Evolutionary conservation across 75 land plant genomes (phyloP).

Genomic region (Pinus albicaulis): DNA sequence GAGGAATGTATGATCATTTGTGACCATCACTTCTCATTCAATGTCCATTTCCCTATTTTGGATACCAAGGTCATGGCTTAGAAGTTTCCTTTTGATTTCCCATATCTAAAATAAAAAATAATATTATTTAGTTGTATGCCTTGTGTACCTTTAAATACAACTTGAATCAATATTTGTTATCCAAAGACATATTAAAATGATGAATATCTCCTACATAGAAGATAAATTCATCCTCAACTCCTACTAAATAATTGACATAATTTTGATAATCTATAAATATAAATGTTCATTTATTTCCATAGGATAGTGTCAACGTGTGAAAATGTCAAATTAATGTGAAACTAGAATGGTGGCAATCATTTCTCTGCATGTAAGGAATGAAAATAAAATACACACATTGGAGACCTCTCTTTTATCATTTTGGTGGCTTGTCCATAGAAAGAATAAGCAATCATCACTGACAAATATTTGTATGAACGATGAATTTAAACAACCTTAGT

Average conservation of each 20-base stretch:
- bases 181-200: background rate
- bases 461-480: background rate
- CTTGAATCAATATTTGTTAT: too few relatives aligned
- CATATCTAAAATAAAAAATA: too few relatives aligned
- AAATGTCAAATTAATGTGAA: background rate
- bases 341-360: background rate
- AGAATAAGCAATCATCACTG: background rate
- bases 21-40: too few relatives aligned
- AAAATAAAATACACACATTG: constrained; percentile 4
- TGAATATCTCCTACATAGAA: background rate
- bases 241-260: background rate
- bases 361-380: background rate
- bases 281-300: background rate
- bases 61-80: too few relatives aligned
- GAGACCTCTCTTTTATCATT: background rate
- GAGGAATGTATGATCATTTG: too few relatives aligned
- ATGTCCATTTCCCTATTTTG: too few relatives aligned
- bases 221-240: background rate
- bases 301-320: background rate
- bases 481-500: background rate
- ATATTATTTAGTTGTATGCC: too few relatives aligned
- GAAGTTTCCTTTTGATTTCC: too few relatives aligned
- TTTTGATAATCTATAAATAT: background rate
- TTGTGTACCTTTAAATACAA: too few relatives aligned
- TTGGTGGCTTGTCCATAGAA: constrained; percentile 1